These are phyloP conservation scores for Orbilia quercus DNA, from an alignment of 2,329 filamentous ascomycete genomes.

Conservation along the genomic window DNA sequence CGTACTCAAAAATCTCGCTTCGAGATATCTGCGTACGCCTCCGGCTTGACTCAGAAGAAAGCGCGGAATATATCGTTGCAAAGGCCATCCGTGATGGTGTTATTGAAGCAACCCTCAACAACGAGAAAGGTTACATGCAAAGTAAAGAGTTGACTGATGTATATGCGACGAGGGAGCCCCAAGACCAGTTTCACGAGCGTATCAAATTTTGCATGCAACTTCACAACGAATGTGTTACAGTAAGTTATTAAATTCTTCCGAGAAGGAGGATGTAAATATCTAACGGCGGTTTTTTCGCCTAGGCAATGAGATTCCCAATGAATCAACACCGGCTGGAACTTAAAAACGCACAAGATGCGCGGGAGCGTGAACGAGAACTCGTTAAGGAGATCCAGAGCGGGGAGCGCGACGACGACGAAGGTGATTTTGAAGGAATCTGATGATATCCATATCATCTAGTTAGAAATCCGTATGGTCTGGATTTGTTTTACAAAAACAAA, in stretches of 20 bases:
- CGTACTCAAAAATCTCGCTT: conserved; percentile 95
- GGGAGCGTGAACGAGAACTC: conserved; percentile 94
- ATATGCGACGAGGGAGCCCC: conserved; percentile 93
- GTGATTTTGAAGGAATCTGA: conserved; percentile 96
- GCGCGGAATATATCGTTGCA: conserved; percentile 97
- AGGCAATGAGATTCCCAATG: conserved; percentile 99
- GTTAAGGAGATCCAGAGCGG: conserved; percentile 99
- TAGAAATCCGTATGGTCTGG: no score
- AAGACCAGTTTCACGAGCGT: conserved; percentile 96
- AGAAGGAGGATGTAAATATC: conserved; percentile 31
- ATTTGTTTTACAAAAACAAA: no score
- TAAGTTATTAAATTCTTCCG: conserved; percentile 64
- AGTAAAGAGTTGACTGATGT: conserved; percentile 96
- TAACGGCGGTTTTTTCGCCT: conserved; percentile 59
- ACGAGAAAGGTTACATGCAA: conserved; percentile 97
- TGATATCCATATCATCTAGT: no score
- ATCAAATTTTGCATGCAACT: conserved; percentile 90
- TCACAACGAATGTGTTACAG: conserved; percentile 98
- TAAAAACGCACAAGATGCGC: conserved; percentile 98
- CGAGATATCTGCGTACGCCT: conserved; percentile 97
- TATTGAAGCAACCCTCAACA: conserved; percentile 92
- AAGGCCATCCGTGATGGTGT: conserved; percentile 98
- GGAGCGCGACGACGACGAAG: conserved; percentile 96
- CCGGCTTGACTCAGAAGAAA: conserved; percentile 93
- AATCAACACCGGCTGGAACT: conserved; percentile 97